A percentile compares a stretch with the other conserved stretches of the same genome.
Evolutionary conservation across 208 protist species (phyloP).

Genomic region (Wallacemonas collosoma): DNA sequence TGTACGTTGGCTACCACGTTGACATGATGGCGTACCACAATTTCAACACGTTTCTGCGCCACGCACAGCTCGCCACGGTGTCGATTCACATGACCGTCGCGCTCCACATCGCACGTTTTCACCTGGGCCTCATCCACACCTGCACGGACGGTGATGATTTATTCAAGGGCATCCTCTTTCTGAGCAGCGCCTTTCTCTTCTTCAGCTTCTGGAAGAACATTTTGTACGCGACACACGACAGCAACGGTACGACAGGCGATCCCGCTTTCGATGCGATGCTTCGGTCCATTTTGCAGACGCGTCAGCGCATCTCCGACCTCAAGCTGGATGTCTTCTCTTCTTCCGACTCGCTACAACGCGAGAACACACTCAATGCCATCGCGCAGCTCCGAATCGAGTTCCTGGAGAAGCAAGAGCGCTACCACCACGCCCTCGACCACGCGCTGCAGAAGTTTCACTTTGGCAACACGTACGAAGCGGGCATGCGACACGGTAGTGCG

Average conservation of each 20-base stretch:
- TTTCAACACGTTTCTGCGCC: constrained; percentile 58
- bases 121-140: constrained; percentile 38
- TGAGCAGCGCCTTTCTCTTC: constrained; percentile 34
- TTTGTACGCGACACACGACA: constrained; percentile 32
- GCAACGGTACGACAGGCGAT: constrained; percentile 47
- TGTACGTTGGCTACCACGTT: constrained; percentile 22
- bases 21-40: constrained; percentile 62
- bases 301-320: constrained; percentile 61
- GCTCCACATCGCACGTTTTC: constrained; percentile 40
- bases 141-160: constrained; percentile 55
- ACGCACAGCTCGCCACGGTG: constrained; percentile 33
- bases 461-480: constrained; percentile 14
- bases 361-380: constrained; percentile 72
- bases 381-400: constrained; percentile 72
- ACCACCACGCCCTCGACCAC: constrained; percentile 58
- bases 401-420: constrained; percentile 72
- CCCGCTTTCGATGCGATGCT: constrained; percentile 59
- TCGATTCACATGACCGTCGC: constrained; percentile 35
- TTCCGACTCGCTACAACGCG: constrained; percentile 40
- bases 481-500: constrained; percentile 22
- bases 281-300: constrained; percentile 62
- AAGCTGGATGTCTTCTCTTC: constrained; percentile 56
- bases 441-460: constrained; percentile 47
- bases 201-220: constrained; percentile 63
- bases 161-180: constrained; percentile 41